Evolutionary conservation across 2,329 filamentous ascomycete species (phyloP).

Genomic region (Epichloe gansuensis): DNA sequence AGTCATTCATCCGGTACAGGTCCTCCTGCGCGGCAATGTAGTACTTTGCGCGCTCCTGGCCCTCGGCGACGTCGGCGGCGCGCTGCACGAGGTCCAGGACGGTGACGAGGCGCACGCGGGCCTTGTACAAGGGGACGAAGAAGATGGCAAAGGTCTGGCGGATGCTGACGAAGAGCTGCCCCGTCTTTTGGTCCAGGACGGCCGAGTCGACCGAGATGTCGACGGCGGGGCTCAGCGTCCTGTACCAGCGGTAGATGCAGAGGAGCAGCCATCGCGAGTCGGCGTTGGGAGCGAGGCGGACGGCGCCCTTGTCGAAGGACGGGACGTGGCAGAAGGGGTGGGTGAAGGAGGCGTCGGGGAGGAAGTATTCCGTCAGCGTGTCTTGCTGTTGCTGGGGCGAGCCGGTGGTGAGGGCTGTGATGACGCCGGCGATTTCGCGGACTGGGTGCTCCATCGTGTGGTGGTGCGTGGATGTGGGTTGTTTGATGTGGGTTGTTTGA

Average conservation of each 20-base stretch:
- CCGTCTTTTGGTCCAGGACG: conserved; percentile 54
- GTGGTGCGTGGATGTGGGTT: too few species aligned
- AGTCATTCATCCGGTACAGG: conserved; percentile 66
- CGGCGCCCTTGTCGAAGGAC: conserved; percentile 28
- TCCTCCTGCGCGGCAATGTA: conserved; percentile 70
- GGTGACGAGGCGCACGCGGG: conserved; percentile 54
- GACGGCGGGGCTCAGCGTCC: conserved; percentile 66
- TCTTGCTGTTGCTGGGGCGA: conserved; percentile 51
- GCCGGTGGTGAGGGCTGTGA: conserved; percentile 56
- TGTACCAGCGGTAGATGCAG: conserved; percentile 72
- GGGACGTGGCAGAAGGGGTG: conserved; percentile 69
- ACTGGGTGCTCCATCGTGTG: conserved; percentile 18
- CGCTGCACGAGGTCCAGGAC: conserved; percentile 49
- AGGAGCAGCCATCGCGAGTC: conserved; percentile 57
- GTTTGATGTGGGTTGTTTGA: too few species aligned
- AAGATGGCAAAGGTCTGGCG: conserved; percentile 67
- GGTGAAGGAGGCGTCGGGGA: conserved; percentile 56
- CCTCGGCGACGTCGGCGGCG: conserved; percentile 8
- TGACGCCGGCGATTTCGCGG: conserved; percentile 49
- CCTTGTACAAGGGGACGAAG: conserved; percentile 62
- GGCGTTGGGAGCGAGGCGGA: conserved; percentile 30
- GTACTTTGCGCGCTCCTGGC: conserved; percentile 33
- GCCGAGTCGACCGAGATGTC: conserved; percentile 51
- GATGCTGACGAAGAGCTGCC: conserved; percentile 62
- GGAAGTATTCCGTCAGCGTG: conserved; percentile 62